Percentiles rank a stretch among this genome's conserved stretches.
These are phyloP conservation scores for Posidonia australis DNA, from an alignment of 106 monocot genomes.

Conservation along the genomic window DNA sequence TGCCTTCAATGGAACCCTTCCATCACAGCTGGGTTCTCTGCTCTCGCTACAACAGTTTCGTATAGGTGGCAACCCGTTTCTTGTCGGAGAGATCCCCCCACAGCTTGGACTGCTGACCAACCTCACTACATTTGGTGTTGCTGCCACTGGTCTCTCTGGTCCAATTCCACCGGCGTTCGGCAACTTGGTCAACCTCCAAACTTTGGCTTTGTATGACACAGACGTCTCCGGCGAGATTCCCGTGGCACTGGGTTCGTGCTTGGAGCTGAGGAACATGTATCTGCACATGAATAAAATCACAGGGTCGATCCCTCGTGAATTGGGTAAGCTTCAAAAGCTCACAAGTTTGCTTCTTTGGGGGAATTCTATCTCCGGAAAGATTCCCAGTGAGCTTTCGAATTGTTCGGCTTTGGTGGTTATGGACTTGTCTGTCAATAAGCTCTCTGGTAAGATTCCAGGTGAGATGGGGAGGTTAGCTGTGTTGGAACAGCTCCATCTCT, in stretches of 20 bases:
- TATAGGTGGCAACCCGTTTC: slow-evolving; percentile 70
- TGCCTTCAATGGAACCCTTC: slow-evolving; percentile 12
- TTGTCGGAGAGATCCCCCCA: slow-evolving; percentile 52
- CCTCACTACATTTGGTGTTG: slow-evolving; percentile 79
- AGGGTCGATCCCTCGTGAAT: slow-evolving; percentile 48
- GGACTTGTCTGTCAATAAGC: slow-evolving; percentile 67
- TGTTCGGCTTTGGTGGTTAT: slow-evolving; percentile 71
- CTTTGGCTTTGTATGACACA: slow-evolving; percentile 78
- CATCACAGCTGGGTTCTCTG: slow-evolving; percentile 33
- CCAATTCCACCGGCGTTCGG: slow-evolving; percentile 58
- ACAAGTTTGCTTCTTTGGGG: slow-evolving; percentile 89
- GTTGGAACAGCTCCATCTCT: slow-evolving; percentile 82
- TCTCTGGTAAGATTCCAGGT: slow-evolving; percentile 53
- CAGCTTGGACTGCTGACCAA: slow-evolving; percentile 65
- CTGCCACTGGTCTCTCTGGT: slow-evolving; percentile 70
- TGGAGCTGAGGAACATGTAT: slow-evolving; percentile 70
- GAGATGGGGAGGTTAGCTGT: slow-evolving; percentile 46
- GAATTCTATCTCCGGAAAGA: slow-evolving; percentile 46
- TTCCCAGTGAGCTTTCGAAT: slow-evolving; percentile 64
- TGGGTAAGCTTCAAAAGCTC: slow-evolving; percentile 76
- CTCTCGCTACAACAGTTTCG: slow-evolving; percentile 64
- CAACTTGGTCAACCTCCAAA: slow-evolving; percentile 60
- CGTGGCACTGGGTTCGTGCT: slow-evolving; percentile 36
- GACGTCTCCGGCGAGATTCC: slow-evolving; percentile 65
- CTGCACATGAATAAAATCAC: slow-evolving; percentile 79